Evolutionary conservation across 495 filamentous ascomycete species (phyloP).

Genomic region (Penicillium daleae): DNA sequence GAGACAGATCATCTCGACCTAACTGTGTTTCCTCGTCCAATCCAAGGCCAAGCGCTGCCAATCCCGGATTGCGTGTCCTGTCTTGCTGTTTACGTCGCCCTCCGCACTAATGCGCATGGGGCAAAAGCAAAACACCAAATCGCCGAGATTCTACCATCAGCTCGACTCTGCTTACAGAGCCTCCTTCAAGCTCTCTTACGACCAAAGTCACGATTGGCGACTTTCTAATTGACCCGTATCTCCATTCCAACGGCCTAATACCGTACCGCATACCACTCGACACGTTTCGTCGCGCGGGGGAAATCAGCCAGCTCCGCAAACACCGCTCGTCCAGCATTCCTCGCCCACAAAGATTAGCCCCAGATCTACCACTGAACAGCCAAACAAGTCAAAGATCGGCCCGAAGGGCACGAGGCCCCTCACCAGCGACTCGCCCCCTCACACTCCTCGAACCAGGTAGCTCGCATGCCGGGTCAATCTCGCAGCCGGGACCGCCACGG

Average conservation of each 20-base stretch:
- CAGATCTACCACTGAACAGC: not conserved
- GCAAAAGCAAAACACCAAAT: conserved; percentile 34
- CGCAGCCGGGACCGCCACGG: conserved; percentile 46
- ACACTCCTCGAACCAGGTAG: conserved; percentile 13
- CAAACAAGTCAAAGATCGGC: conserved; percentile 13
- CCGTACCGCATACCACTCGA: not conserved
- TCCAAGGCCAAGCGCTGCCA: not conserved
- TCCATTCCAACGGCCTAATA: not conserved
- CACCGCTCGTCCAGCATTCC: conserved; percentile 4
- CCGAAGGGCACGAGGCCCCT: conserved; percentile 3
- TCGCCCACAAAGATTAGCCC: not conserved
- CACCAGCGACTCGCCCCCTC: not conserved
- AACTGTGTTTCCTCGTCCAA: not conserved
- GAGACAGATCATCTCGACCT: not conserved
- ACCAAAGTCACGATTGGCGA: not conserved
- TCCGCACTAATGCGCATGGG: conserved; percentile 23
- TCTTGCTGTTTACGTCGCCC: conserved; percentile 3
- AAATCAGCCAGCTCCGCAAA: not conserved
- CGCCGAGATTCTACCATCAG: conserved; percentile 7
- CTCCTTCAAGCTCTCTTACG: not conserved
- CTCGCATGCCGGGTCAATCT: conserved; percentile 45
- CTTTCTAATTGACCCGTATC: not conserved
- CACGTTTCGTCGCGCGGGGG: conserved; percentile 19
- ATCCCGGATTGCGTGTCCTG: conserved; percentile 5
- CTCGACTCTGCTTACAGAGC: not conserved